Base-by-base conservation (phyloP, 2,329 filamentous ascomycete species). In the Phoma sp. region DNA sequence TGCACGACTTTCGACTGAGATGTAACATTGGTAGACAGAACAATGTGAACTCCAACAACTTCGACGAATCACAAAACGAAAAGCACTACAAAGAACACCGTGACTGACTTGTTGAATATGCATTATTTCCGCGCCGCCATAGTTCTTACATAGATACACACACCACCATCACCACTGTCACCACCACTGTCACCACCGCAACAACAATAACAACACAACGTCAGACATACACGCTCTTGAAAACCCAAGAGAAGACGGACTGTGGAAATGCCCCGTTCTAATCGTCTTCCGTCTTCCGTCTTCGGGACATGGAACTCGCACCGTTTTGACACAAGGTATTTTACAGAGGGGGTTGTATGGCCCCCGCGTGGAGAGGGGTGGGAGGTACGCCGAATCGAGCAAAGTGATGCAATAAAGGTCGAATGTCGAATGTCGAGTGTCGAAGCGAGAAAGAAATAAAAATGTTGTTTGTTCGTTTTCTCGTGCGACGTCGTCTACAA, bases 291-390 rank as follows among this genome's bases (percentile, higher is more conserved):
- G 29, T 31, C 9, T 13, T 31, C 31, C 31, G 6, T 45, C 47
- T 43, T 51, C 45, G 43, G 32, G 35, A 51, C 47, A 51, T 55
- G 53, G 22, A 47, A 47, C 21, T 43, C 40, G 4, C 22, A 24
- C 40, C 53, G 41, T 47, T 43, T 47, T 49, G 54, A 61, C 57
- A 60, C 57, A 55, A 45, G 29, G 49, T 64, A 62, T 61, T 57
- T 57, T 62, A 64, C 61, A 64, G 27, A 51, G 52, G 57, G 60
- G 29, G 29, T 2, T 3, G 17, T 9, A 29, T 35, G 49, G 40
- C 13, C 44, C 41, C 47, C 60, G 50, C 51, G 45, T 48, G 50
- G 50, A 58, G 62, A 64, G 60, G 58, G 60, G 62, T 60, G 62
- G 58, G 62, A 58, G 54, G 51, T 35, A 45, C 51, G 60, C 57